Base-by-base conservation (phyloP, 208 protist genomes). In the Leishmania mexicana region DNA sequence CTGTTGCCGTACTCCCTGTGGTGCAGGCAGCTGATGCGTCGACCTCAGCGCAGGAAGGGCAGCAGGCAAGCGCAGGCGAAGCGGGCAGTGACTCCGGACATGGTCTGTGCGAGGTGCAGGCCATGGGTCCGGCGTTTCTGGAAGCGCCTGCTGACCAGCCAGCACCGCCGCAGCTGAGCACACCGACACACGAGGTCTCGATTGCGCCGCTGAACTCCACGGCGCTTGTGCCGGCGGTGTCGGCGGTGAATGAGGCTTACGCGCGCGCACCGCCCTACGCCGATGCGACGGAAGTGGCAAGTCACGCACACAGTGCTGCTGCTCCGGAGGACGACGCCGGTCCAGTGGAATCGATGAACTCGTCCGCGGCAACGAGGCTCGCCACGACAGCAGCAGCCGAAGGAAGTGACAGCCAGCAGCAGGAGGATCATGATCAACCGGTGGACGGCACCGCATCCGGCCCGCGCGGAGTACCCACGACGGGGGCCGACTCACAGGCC, bases 401-500 rank as follows among this genome's bases (percentile, higher is more conserved):
- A 28, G 58, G 35, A 42, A 42, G 75, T 53, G 70, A n/a, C 70
- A 35, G 24, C 42, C 21, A 51, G 70, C 42, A 74, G 70, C 53
- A n/a, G 31, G 15, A 53, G 28, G 51, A 42, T 40, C 21, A 35
- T n/a, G n/a, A 35, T n/a, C 54, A 54, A 13, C 31, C 15, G 45
- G 65, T 57, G 19, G 45, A 54, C 11, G 42, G 53, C 62, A 49
- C 47, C 28, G 72, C 67, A 72, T 72, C 40, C 67, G 0, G 67
- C 17, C 67, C 40, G 40, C 8, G 40, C 40, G 40, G 42, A n/a
- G 17, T 47, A 24, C 2, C 40, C 28, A 35, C 45, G 24, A 71
- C 47, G 24, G 51, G 5, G 15, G 24, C 53, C 5, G 79, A 82
- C n/a, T 72, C 85, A 1, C 88, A 92, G 75, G 94, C 88, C 49